These are phyloP conservation scores for Ascochyta clinopodiicola DNA, from an alignment of 2,329 filamentous ascomycete species.

Conservation along the genomic window DNA sequence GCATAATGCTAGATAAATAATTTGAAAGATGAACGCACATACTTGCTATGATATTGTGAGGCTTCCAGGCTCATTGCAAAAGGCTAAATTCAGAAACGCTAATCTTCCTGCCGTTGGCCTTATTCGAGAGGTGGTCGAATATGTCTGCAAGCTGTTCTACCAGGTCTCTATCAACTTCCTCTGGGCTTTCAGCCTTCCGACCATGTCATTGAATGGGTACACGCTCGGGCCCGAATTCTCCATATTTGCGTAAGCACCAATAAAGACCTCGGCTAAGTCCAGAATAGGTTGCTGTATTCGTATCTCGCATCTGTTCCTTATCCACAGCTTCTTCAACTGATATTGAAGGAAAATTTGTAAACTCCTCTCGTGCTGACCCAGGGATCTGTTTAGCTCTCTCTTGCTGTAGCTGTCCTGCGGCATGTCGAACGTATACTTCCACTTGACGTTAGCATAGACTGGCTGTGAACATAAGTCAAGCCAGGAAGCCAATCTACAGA, in stretches of 20 bases:
- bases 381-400: background rate
- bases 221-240: background rate
- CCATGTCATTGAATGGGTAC: background rate
- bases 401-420: conserved; percentile 1
- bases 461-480: background rate
- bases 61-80: background rate
- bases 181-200: background rate
- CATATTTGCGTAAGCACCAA: conserved; percentile 6
- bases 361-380: background rate
- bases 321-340: conserved; percentile 1
- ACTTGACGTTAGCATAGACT: background rate
- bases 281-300: conserved; percentile 6
- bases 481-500: conserved; percentile 11
- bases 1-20: conserved; percentile 25
- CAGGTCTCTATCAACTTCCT: background rate
- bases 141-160: background rate
- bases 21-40: background rate
- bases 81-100: background rate
- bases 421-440: conserved; percentile 10
- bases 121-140: background rate
- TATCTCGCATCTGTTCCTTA: conserved; percentile 1
- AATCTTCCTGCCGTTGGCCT: background rate
- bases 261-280: conserved; percentile 12
- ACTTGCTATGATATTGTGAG: background rate
- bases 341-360: background rate